These are phyloP conservation scores for Pythium brachiatum DNA, from an alignment of 352 stramenopile species.

Conservation along the genomic window DNA sequence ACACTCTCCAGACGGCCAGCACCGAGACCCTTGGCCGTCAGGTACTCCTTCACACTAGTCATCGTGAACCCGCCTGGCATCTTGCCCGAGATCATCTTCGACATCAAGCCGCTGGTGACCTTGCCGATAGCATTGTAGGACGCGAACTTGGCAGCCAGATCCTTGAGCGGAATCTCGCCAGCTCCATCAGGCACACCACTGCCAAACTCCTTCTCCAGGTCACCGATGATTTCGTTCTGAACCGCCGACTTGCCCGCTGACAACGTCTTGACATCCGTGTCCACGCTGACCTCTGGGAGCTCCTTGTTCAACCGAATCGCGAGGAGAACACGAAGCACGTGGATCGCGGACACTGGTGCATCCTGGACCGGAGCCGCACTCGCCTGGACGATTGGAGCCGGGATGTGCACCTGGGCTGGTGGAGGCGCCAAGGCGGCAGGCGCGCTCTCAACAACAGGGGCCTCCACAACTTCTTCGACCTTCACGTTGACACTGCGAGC, in stretches of 20 bases:
- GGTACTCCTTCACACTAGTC: slow-evolving; percentile 74
- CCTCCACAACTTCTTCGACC: slow-evolving; percentile 20
- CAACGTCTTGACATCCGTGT: slow-evolving; percentile 77
- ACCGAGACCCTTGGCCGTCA: slow-evolving; percentile 61
- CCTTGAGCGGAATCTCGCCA: slow-evolving; percentile 71
- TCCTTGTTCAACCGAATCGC: slow-evolving; percentile 76
- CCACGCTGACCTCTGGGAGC: slow-evolving; percentile 59
- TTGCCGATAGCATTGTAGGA: slow-evolving; percentile 73
- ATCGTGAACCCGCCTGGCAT: slow-evolving; percentile 86
- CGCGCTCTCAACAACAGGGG: slow-evolving; percentile 6
- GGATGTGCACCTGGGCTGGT: slow-evolving; percentile 26
- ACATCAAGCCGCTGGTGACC: slow-evolving; percentile 55
- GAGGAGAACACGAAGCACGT: slow-evolving; percentile 74
- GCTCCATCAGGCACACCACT: slow-evolving; percentile 59
- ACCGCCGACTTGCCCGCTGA: slow-evolving; percentile 83
- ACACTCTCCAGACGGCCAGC: slow-evolving; percentile 76
- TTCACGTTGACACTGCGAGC: slow-evolving; percentile 31
- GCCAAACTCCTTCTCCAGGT: slow-evolving; percentile 87
- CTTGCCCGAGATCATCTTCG: slow-evolving; percentile 76
- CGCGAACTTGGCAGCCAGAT: slow-evolving; percentile 64
- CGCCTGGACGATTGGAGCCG: slow-evolving; percentile 25
- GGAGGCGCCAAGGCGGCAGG: slow-evolving; percentile 28
- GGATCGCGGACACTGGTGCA: slow-evolving; percentile 55
- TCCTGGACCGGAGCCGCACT: slow-evolving; percentile 41
- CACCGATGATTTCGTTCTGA: slow-evolving; percentile 87